Evolutionary conservation across 768 basidiomycete species (phyloP).

Genomic region (Austroboletus eburneus): DNA sequence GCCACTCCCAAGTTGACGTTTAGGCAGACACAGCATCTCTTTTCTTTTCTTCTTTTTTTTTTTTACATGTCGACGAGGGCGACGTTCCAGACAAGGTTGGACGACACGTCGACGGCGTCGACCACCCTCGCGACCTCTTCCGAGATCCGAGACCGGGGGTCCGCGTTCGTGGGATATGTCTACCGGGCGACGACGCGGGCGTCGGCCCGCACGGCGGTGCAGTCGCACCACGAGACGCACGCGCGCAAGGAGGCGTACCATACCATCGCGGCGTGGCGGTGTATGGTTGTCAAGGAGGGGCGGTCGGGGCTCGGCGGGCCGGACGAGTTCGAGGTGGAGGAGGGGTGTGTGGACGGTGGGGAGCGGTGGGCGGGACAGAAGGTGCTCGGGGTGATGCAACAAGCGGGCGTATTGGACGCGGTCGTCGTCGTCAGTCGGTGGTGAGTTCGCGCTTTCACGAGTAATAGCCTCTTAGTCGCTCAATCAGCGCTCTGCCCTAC

Average conservation of each 20-base stretch:
- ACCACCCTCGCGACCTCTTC: slow-evolving; percentile 47
- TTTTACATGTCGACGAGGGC: not conserved
- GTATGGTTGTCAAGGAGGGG: slow-evolving; percentile 66
- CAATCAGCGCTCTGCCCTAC: not conserved
- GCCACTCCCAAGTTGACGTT: not conserved
- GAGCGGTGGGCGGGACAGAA: slow-evolving; percentile 68
- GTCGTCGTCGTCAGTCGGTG: slow-evolving; percentile 78
- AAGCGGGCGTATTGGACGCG: slow-evolving; percentile 68
- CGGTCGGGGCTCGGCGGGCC: slow-evolving; percentile 63
- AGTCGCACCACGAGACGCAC: not conserved
- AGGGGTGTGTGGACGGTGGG: slow-evolving; percentile 70
- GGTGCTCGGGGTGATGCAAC: slow-evolving; percentile 64
- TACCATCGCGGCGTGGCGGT: slow-evolving; percentile 76
- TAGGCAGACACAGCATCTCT: no score
- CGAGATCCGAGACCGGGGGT: slow-evolving; percentile 72
- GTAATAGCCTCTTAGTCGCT: no score
- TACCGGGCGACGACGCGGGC: slow-evolving; percentile 50
- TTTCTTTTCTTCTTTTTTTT: no score
- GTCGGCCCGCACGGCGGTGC: slow-evolving; percentile 46
- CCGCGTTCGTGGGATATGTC: slow-evolving; percentile 64
- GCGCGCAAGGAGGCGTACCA: slow-evolving; percentile 31
- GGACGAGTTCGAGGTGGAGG: slow-evolving; percentile 67
- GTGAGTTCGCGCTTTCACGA: no score
- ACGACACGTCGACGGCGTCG: not conserved
- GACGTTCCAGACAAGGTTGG: no score